Conservation (phyloP, 2,329 filamentous ascomycete species). For the Thielaviopsis cerberus region DNA sequence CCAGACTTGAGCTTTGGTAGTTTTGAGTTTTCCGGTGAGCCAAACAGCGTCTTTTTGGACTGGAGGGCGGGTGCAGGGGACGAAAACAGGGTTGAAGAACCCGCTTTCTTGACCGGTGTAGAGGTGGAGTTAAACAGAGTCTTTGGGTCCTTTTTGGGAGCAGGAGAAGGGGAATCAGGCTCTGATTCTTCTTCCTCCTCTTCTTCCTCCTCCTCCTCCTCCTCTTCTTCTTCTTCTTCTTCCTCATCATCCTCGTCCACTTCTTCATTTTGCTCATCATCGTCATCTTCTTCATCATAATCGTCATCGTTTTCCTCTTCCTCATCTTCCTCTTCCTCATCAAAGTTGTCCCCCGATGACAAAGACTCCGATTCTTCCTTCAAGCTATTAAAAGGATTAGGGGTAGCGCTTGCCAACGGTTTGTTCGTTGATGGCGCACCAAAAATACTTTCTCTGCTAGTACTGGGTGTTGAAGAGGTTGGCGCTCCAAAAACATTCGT, state of each 20-base stretch:
- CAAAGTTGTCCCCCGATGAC: neutral
- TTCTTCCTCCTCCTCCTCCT: neutral
- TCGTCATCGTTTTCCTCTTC: neutral
- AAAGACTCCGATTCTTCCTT: neutral
- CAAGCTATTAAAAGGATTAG: conserved; percentile 7
- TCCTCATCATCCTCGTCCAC: conserved; percentile 1
- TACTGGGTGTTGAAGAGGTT: neutral
- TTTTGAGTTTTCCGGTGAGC: conserved; percentile 3
- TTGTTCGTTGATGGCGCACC: conserved; percentile 13
- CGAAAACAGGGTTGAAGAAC: neutral
- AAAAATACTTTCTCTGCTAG: conserved; percentile 9
- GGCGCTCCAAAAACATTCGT: neutral
- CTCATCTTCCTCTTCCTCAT: neutral
- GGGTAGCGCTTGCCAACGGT: neutral
- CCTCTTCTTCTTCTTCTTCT: neutral
- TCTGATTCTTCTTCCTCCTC: neutral
- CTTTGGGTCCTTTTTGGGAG: conserved; percentile 1
- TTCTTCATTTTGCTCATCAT: neutral
- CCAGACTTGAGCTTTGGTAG: neutral
- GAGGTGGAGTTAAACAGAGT: conserved; percentile 1
- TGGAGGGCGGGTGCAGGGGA: conserved; percentile 1
- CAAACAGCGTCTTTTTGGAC: conserved; percentile 3
- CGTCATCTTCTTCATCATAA: neutral
- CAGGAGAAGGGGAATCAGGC: conserved; percentile 17
- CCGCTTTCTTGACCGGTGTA: conserved; percentile 3